A percentile compares a stretch with the other conserved stretches of the same genome.
Evolutionary conservation across 2,329 filamentous ascomycete genomes (phyloP).

Genomic region (Myriosclerotinia duriaeana): DNA sequence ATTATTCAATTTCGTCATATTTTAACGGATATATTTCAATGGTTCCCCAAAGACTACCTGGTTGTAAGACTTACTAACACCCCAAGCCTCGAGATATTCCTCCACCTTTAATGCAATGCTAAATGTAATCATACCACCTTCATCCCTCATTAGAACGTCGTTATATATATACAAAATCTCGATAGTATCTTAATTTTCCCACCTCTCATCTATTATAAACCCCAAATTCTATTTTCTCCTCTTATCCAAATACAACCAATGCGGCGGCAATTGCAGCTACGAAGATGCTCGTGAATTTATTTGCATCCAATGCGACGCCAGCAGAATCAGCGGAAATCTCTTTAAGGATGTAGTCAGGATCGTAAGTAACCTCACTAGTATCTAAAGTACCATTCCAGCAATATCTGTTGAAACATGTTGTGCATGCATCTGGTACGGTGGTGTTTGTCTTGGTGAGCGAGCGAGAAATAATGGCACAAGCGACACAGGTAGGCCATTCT

Average conservation of each 20-base stretch:
- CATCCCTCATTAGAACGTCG: not conserved
- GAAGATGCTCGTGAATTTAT: not conserved
- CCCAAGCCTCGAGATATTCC: not conserved
- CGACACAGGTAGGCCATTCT: slow-evolving; percentile 80
- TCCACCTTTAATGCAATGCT: not conserved
- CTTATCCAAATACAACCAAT: not conserved
- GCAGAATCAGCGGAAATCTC: slow-evolving; percentile 18
- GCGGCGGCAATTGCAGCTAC: not conserved
- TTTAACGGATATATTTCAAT: no score
- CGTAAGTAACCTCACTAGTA: slow-evolving; percentile 30
- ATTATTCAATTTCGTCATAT: no score
- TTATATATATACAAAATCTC: slow-evolving; percentile 4
- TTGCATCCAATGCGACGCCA: not conserved
- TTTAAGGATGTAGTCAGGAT: slow-evolving; percentile 30
- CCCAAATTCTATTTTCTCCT: no score
- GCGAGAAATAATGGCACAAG: slow-evolving; percentile 79
- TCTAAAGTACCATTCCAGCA: slow-evolving; percentile 77
- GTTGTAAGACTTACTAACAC: not conserved
- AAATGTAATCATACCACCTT: not conserved
- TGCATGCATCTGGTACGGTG: slow-evolving; percentile 68
- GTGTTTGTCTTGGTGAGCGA: slow-evolving; percentile 72
- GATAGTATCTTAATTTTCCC: not conserved
- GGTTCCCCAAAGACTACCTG: no score
- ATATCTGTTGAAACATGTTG: slow-evolving; percentile 73
- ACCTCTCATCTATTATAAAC: not conserved